Evolutionary conservation across 495 filamentous ascomycete species (phyloP).

Genomic region (Neurospora hispaniola): DNA sequence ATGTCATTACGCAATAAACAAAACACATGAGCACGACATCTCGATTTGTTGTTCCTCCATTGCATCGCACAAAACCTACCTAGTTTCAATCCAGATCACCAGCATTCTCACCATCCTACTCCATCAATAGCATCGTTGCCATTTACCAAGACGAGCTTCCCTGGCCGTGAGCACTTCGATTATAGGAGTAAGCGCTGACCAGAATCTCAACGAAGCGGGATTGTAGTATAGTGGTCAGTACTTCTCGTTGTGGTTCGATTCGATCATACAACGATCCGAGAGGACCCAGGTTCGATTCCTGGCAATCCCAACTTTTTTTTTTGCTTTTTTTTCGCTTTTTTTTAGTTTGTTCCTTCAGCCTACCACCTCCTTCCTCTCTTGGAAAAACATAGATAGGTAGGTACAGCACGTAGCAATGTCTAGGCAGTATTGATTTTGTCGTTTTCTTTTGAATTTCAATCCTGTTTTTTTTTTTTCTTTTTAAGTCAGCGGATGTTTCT

Average conservation of each 20-base stretch:
- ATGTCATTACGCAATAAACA: background rate
- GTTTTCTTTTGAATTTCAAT: background rate
- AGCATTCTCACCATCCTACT: background rate
- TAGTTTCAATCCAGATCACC: background rate
- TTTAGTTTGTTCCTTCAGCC: background rate
- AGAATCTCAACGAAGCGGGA: background rate
- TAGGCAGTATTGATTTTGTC: background rate
- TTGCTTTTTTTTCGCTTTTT: accelerated
- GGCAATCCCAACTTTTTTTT: background rate
- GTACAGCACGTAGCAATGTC: background rate
- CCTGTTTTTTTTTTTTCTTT: background rate
- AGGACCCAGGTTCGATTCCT: background rate
- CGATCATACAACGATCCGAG: background rate
- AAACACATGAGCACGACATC: too few relatives aligned
- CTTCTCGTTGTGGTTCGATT: background rate
- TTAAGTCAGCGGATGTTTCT: background rate
- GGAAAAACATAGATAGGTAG: background rate
- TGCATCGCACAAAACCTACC: background rate
- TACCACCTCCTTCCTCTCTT: too few relatives aligned
- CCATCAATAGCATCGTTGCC: background rate
- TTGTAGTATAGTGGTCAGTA: constrained; percentile 1
- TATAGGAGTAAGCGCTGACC: background rate
- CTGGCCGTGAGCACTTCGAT: too few relatives aligned
- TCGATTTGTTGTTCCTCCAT: too few relatives aligned
- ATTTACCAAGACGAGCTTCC: too few relatives aligned